Conservation (phyloP, 306 rosid genomes). For the Acacia confusa region DNA sequence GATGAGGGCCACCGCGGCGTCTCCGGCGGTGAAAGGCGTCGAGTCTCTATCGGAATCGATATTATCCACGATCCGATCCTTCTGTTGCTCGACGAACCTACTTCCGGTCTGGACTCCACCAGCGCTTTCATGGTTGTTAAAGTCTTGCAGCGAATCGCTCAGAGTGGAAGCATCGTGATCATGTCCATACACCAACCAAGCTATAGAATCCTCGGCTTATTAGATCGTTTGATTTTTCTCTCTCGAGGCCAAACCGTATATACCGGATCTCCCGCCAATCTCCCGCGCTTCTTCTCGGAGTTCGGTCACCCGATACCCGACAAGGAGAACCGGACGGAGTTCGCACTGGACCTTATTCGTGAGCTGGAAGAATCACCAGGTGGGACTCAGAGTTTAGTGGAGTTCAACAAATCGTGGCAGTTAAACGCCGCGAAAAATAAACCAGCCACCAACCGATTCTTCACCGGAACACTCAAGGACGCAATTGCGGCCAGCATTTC, state of each 20-base stretch:
- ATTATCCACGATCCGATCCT: slow-evolving; percentile 86
- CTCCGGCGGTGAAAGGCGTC: slow-evolving; percentile 86
- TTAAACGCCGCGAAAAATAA: slow-evolving; percentile 15
- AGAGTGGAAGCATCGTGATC: slow-evolving; percentile 82
- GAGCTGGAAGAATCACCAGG: slow-evolving; percentile 67
- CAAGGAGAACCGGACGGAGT: slow-evolving; percentile 75
- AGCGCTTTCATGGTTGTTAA: slow-evolving; percentile 93
- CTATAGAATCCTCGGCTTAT: slow-evolving; percentile 61
- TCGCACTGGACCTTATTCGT: slow-evolving; percentile 80
- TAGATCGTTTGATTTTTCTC: slow-evolving; percentile 76
- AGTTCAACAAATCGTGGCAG: slow-evolving; percentile 80
- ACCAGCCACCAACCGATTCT: background rate
- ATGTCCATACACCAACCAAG: slow-evolving; percentile 93
- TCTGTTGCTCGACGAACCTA: slow-evolving; percentile 88
- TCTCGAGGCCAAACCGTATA: slow-evolving; percentile 83
- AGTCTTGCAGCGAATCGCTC: slow-evolving; percentile 78
- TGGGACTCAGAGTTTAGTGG: slow-evolving; percentile 64
- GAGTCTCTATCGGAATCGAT: slow-evolving; percentile 87
- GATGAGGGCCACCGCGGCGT: slow-evolving; percentile 91
- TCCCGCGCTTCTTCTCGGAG: slow-evolving; percentile 61
- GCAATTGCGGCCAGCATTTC: slow-evolving; percentile 81
- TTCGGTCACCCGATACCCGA: slow-evolving; percentile 85
- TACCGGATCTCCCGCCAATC: slow-evolving; percentile 57
- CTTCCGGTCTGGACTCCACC: slow-evolving; percentile 89
- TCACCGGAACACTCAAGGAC: slow-evolving; percentile 51